Evolutionary conservation across 768 basidiomycete species (phyloP), one percentile per base, ranked within the genome.

Genomic region (Cytidiella melzeri): DNA sequence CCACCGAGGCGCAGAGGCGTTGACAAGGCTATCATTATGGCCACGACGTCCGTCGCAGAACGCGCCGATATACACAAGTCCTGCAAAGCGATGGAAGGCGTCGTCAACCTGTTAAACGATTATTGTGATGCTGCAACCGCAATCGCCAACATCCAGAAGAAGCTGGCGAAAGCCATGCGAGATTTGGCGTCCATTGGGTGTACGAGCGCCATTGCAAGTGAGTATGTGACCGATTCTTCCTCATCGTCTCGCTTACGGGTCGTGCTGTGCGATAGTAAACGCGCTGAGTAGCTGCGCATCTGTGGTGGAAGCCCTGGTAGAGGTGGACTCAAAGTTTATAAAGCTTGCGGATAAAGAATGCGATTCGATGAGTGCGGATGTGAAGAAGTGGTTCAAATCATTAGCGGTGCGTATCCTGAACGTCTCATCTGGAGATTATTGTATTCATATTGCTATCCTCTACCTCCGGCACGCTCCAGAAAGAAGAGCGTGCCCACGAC

Each of bases 341-440:
- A 90, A 84, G 67, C 61, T 84, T 52, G 76, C 76, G 11, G 84
- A 87, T 56, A 88, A 80, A 66, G 87, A 91, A 55, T 87, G 80
- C 51, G 80, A 82, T 53, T 59, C 49, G 19, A 68, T 88, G 43
- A 80, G 78, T 54, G 64, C 69, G 25, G 87, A 89, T 54, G 80
- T 88, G 37, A 84, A 81, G 72, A 91, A 86, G 59, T 90, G 87
- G 87, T 83, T 90, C 73, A 89, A 86, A 77, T 88, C 83, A 64
- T 74, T 90, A 28, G 75, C 81, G 43, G 87, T 90, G 58, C 57
- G 84, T 67, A 12, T 7, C 20, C 15, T 41, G 30, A 10, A 12
- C n/a, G n/a, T n/a, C n/a, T n/a, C n/a, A n/a, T n/a, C n/a, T n/a
- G n/a, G n/a, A n/a, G n/a, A n/a, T n/a, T n/a, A n/a, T n/a, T n/a